Evolutionary conservation across 2,329 filamentous ascomycete genomes (phyloP).

Genomic region (Fusarium buxicola): DNA sequence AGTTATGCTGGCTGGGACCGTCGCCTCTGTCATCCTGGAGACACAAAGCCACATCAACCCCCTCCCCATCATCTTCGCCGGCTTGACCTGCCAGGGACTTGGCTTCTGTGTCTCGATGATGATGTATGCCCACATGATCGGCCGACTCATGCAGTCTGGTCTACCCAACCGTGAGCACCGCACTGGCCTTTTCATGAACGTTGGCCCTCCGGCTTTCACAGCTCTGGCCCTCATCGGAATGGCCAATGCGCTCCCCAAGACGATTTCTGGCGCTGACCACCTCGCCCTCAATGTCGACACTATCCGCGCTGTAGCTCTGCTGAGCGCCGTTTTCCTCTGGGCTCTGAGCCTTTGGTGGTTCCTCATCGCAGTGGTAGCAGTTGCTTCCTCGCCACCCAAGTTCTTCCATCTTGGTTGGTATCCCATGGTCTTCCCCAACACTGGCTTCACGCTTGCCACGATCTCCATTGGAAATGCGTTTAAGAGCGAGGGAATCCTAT

Average conservation of each 20-base stretch:
- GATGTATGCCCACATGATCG: constrained; percentile 80
- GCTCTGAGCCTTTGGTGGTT: constrained; percentile 71
- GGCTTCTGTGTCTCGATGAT: constrained; percentile 76
- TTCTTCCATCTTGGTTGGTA: constrained; percentile 73
- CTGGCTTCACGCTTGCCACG: constrained; percentile 68
- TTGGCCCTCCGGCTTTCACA: constrained; percentile 80
- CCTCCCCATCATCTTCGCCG: constrained; percentile 73
- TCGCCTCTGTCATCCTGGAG: constrained; percentile 73
- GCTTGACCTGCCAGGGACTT: constrained; percentile 76
- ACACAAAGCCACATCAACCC: constrained; percentile 68
- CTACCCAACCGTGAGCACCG: constrained; percentile 71
- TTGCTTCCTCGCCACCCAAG: constrained; percentile 55
- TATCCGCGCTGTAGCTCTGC: constrained; percentile 60
- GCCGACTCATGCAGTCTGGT: constrained; percentile 74
- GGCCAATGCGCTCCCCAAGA: constrained; percentile 59
- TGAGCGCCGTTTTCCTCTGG: constrained; percentile 72
- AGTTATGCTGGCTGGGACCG: constrained; percentile 78
- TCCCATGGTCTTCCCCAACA: constrained; percentile 72
- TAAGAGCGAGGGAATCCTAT: constrained; percentile 57
- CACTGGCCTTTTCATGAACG: constrained; percentile 79
- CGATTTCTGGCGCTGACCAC: constrained; percentile 59
- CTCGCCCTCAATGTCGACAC: constrained; percentile 55
- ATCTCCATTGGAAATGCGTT: constrained; percentile 65
- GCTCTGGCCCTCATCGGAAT: constrained; percentile 77
- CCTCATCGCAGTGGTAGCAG: constrained; percentile 52